A percentile compares a stretch with the other conserved stretches of the same genome.
These are phyloP conservation scores for Taiozyma sp. DNA, from an alignment of 1,139 yeast species.

Conservation along the genomic window DNA sequence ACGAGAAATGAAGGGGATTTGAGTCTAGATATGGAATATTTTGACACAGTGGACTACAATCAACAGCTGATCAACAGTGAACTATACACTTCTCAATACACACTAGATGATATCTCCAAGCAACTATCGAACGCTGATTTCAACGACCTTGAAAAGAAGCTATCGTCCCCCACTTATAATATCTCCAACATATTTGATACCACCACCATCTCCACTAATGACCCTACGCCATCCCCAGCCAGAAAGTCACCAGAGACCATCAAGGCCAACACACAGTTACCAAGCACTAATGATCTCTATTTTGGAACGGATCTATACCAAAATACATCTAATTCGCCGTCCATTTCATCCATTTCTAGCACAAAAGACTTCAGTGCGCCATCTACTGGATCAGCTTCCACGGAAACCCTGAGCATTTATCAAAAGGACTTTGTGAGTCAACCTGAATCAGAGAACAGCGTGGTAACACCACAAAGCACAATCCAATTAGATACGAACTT, in stretches of 20 bases:
- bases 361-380: not conserved
- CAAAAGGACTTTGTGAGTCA: not conserved
- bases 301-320: conserved; percentile 3
- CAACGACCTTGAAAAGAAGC: not conserved
- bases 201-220: not conserved
- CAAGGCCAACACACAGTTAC: not conserved
- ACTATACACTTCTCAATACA: not conserved
- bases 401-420: not conserved
- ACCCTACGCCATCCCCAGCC: not conserved
- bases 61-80: not conserved
- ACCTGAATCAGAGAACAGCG: not conserved
- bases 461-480: not conserved
- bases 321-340: conserved; percentile 1
- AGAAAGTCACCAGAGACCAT: not conserved
- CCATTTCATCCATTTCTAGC: conserved; percentile 2
- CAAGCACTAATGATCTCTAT: not conserved
- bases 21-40: not conserved
- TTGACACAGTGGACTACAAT: not conserved
- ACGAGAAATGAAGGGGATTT: not conserved
- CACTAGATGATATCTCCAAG: not conserved
- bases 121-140: not conserved
- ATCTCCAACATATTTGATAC: not conserved
- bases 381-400: not conserved
- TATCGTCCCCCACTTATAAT: not conserved
- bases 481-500: not conserved